Base-by-base conservation (phyloP, 1,284 basidiomycete genomes). In the Coniferiporia weirii region DNA sequence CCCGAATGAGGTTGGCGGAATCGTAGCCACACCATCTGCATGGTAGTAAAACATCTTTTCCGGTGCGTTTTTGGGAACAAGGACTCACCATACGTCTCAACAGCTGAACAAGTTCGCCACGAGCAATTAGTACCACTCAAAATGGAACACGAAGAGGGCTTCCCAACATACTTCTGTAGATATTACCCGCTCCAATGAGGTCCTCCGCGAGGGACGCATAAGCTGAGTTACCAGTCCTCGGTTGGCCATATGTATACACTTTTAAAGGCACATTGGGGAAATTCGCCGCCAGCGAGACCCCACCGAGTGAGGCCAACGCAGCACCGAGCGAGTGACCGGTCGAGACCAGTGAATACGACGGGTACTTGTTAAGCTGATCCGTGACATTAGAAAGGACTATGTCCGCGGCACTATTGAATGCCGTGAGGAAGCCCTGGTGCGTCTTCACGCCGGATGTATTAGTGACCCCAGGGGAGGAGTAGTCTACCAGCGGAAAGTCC, bases 181-280 rank as follows among this genome's bases (percentile, higher is more conserved):
- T 71, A 57, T 74, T 73, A 5, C 62, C 50, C 9, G 64, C 62
- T 4, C 73, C 76, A n/a, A 79, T 63, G n/a, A 62, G 52, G 4
- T 64, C 61, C 54, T 79, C 77, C 3, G 76, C 75, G 9, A 74
- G 66, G 1, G 69, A 64, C 4, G 75, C 73, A 61, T 76, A 80
- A 0, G 66, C 63, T 0, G 64, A 61, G 59, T 79, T 71, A 8
- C 78, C 79, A 6, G 72, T 72, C 19, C 79, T 71, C 22, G 79
- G 78, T 66, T 79, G 78, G 20, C 78, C 78, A 63, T 72, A 79
- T 2, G 76, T 79, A 61, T 73, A 79, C 15, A 79, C 60, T 32
- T 66, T 67, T 32, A 77, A 36, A 1, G 64, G 36, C 9, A 61
- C 64, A 15, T 60, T 64, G 10, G 73, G 70, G 57, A 73, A 71